These are phyloP conservation scores for Lentinula aciculospora DNA, from an alignment of 768 basidiomycete genomes.

Conservation along the genomic window DNA sequence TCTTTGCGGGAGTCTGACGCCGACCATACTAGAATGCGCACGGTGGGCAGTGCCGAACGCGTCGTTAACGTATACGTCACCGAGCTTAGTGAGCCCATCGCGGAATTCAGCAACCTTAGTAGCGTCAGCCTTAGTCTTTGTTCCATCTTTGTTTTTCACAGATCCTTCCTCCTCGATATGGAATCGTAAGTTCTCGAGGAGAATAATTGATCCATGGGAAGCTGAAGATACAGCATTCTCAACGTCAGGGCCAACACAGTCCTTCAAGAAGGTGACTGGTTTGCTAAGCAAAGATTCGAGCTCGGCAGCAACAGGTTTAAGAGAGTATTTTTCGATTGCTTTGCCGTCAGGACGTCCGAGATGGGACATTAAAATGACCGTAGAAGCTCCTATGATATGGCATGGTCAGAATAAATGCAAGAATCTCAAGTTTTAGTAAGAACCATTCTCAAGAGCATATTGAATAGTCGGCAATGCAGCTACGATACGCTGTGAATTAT, in stretches of 20 bases:
- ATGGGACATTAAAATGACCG: slow-evolving; percentile 95
- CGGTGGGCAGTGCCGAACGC: slow-evolving; percentile 99
- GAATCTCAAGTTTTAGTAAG: slow-evolving; percentile 8
- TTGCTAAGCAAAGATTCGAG: slow-evolving; percentile 68
- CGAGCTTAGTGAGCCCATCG: slow-evolving; percentile 82
- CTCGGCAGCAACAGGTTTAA: slow-evolving; percentile 81
- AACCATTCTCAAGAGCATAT: slow-evolving; percentile 85
- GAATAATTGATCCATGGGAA: slow-evolving; percentile 63
- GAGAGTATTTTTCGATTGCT: slow-evolving; percentile 81
- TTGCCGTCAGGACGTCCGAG: slow-evolving; percentile 96
- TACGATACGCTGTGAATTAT: slow-evolving; percentile 74
- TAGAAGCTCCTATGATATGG: slow-evolving; percentile 57
- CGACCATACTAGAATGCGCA: slow-evolving; percentile 98
- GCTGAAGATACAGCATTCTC: slow-evolving; percentile 73
- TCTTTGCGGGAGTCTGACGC: slow-evolving; percentile 85
- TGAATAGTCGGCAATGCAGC: slow-evolving; percentile 94
- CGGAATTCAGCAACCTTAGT: slow-evolving; percentile 79
- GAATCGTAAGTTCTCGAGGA: slow-evolving; percentile 97
- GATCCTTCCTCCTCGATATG: slow-evolving; percentile 98
- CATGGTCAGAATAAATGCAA: slow-evolving; percentile 10
- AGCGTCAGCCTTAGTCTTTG: slow-evolving; percentile 91
- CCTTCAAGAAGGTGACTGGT: slow-evolving; percentile 74
- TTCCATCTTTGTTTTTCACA: slow-evolving; percentile 87
- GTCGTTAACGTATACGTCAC: slow-evolving; percentile 97
- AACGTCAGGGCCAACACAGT: slow-evolving; percentile 83